Conservation (phyloP, 1,284 basidiomycete genomes). For the Puccinia hordei region DNA sequence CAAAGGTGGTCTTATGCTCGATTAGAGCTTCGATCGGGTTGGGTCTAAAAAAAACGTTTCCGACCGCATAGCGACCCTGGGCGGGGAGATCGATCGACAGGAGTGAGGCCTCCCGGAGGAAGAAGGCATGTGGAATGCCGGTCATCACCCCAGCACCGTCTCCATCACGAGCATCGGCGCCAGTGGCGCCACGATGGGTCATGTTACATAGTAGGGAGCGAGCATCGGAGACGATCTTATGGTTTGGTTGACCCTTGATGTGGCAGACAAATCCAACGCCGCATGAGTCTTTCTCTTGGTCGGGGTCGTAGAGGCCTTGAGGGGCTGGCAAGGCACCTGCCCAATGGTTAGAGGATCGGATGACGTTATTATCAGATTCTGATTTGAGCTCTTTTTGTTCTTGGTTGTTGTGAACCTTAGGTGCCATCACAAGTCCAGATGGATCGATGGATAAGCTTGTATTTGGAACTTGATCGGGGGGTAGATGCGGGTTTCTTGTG, state of each 20-base stretch:
- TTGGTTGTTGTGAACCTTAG: constrained; percentile 1
- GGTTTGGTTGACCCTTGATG: constrained; percentile 88
- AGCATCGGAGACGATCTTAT: constrained; percentile 99
- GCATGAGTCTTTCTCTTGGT: constrained; percentile 85
- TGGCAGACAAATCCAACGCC: constrained; percentile 98
- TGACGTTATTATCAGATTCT: constrained; percentile 7
- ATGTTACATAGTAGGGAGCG: constrained; percentile 82
- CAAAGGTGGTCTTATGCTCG: constrained; percentile 79
- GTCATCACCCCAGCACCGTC: constrained; percentile 99
- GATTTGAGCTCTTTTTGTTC: constrained; percentile 5
- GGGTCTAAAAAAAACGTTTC: constrained; percentile 93
- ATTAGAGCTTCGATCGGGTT: constrained; percentile 73
- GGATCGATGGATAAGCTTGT: constrained; percentile 3
- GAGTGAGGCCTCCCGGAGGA: constrained; percentile 77
- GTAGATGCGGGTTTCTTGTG: neutral
- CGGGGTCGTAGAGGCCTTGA: constrained; percentile 83
- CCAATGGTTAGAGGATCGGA: constrained; percentile 61
- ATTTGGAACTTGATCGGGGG: neutral
- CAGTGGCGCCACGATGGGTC: constrained; percentile 97
- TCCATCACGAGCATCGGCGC: constrained; percentile 95
- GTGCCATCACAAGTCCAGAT: constrained; percentile 21
- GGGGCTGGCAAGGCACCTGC: constrained; percentile 73
- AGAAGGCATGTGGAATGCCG: constrained; percentile 89
- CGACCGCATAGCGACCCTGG: constrained; percentile 90
- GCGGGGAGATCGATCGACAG: constrained; percentile 80